Evolutionary conservation across 495 filamentous ascomycete species (phyloP).

Genomic region (Physcia stellaris): DNA sequence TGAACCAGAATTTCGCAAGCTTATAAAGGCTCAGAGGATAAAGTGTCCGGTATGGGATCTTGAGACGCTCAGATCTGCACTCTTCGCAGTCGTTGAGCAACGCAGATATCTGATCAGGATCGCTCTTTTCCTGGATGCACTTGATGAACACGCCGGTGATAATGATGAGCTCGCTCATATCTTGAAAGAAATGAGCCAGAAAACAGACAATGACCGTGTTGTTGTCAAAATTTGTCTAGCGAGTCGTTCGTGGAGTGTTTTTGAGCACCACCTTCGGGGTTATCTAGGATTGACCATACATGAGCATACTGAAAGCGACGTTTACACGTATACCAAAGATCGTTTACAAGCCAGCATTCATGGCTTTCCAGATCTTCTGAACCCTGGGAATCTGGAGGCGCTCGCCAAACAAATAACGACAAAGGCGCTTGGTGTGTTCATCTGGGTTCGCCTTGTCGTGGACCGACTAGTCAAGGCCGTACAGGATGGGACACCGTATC

Average conservation of each 20-base stretch:
- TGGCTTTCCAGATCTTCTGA: background rate
- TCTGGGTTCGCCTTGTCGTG: conserved; percentile 20
- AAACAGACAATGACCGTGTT: conserved; percentile 3
- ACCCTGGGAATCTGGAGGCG: background rate
- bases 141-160: conserved; percentile 16
- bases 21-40: conserved; percentile 5
- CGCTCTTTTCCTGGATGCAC: conserved; percentile 15
- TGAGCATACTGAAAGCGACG: conserved; percentile 12
- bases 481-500: conserved; percentile 9
- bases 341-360: conserved; percentile 3
- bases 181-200: conserved; percentile 5
- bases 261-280: conserved; percentile 6
- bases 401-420: conserved; percentile 6
- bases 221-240: conserved; percentile 14
- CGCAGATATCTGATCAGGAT: conserved; percentile 2
- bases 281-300: conserved; percentile 16
- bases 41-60: conserved; percentile 7
- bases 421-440: conserved; percentile 18
- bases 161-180: conserved; percentile 9
- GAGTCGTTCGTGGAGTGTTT: conserved; percentile 14
- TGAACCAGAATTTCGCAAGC: conserved; percentile 1
- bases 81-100: conserved; percentile 6
- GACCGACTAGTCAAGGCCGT: conserved; percentile 11
- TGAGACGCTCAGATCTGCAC: background rate
- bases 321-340: conserved; percentile 10